A percentile compares a stretch with the other conserved stretches of the same genome.
phyloP scores from a whole-genome alignment of 23 red algal species.

The Chondrus crispus region DNA sequence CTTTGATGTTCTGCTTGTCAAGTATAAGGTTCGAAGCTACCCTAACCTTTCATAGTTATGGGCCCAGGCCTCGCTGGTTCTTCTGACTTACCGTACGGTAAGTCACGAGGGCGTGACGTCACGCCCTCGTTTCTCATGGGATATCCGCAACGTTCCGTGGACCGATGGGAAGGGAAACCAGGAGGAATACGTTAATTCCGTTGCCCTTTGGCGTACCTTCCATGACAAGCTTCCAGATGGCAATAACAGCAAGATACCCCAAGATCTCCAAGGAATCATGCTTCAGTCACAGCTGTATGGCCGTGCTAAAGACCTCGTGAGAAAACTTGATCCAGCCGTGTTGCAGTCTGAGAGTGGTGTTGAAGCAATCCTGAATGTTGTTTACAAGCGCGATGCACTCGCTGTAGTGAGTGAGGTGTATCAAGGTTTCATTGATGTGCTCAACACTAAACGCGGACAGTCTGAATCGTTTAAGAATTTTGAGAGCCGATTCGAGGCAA shows the following conservation, averaged over 20 bases:
- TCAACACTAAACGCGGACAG: not conserved
- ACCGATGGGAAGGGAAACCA: not conserved
- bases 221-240: not conserved
- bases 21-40: too few species aligned
- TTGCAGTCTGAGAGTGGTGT: not conserved
- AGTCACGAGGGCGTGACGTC: not conserved
- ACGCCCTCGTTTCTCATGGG: not conserved
- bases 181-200: not conserved
- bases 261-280: not conserved
- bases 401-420: constrained; percentile 2
- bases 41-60: not conserved
- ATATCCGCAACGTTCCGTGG: not conserved
- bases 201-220: not conserved
- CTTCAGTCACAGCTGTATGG: constrained; percentile 40
- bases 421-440: not conserved
- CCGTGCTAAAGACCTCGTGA: not conserved
- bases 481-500: constrained; percentile 12
- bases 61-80: too few species aligned
- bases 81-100: too few species aligned
- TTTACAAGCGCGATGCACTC: not conserved
- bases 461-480: not conserved
- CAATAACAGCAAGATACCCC: not conserved
- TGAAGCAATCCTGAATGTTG: not conserved
- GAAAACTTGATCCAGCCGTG: not conserved
- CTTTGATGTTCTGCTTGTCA: too few species aligned